Evolutionary conservation across 2,329 filamentous ascomycete species (phyloP).

Genomic region (Davidsoniella eucalypti): DNA sequence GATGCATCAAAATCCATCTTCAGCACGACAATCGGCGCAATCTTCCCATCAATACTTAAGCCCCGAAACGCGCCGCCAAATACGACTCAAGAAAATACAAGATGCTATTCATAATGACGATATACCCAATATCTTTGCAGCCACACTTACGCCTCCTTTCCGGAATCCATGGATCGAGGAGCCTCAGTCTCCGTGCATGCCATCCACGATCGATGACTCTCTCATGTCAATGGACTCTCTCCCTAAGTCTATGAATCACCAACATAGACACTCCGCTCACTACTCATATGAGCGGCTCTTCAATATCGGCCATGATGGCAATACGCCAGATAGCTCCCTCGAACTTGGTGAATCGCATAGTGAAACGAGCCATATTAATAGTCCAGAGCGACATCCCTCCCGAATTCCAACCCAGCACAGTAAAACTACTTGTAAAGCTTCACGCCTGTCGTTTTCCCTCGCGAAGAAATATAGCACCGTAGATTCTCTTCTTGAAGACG

Average conservation of each 20-base stretch:
- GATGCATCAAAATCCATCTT: too few relatives aligned
- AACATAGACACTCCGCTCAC: too few relatives aligned
- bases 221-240: too few relatives aligned
- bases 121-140: slow-evolving; percentile 4
- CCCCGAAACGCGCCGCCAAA: not conserved
- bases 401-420: not conserved
- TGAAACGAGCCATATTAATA: not conserved
- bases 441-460: slow-evolving; percentile 2
- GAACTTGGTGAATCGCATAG: not conserved
- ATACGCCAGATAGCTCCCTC: not conserved
- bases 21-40: not conserved
- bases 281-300: too few relatives aligned
- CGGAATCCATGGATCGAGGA: not conserved
- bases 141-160: slow-evolving; percentile 9
- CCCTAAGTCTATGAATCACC: too few relatives aligned
- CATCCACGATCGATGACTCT: not conserved
- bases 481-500: slow-evolving; percentile 8
- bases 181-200: not conserved
- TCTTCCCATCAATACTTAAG: not conserved
- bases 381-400: not conserved
- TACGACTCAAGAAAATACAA: slow-evolving; percentile 1
- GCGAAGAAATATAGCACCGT: slow-evolving; percentile 3
- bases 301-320: not conserved
- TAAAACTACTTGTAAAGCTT: slow-evolving; percentile 3
- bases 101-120: slow-evolving; percentile 6